These are phyloP conservation scores for Fusarium tricinctum DNA, from an alignment of 2,329 filamentous ascomycete species.

Conservation along the genomic window DNA sequence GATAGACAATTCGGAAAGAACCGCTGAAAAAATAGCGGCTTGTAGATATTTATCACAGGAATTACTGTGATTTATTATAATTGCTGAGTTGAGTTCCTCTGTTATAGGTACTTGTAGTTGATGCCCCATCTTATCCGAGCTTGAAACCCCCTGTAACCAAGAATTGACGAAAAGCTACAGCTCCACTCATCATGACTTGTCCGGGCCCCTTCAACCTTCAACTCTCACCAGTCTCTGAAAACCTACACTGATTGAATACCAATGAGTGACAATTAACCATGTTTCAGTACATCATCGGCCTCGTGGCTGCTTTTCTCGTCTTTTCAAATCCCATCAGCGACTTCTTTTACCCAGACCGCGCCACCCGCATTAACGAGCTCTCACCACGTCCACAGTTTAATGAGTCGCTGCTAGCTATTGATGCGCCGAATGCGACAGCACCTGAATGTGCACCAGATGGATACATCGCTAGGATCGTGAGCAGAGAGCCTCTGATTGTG, in stretches of 20 bases:
- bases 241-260: background rate
- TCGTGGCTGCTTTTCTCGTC: slow-evolving; percentile 60
- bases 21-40: background rate
- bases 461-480: slow-evolving; percentile 64
- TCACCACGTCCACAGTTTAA: slow-evolving; percentile 63
- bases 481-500: slow-evolving; percentile 65
- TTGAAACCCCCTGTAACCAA: slow-evolving; percentile 21
- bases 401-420: slow-evolving; percentile 65
- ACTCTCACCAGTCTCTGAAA: background rate
- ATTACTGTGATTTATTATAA: background rate
- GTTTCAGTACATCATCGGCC: slow-evolving; percentile 61
- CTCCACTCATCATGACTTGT: slow-evolving; percentile 32
- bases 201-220: background rate
- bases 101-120: background rate
- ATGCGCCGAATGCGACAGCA: slow-evolving; percentile 55
- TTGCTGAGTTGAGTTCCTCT: background rate
- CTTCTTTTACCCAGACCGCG: slow-evolving; percentile 52
- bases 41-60: background rate
- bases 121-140: slow-evolving; percentile 29
- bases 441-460: slow-evolving; percentile 57
- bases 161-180: slow-evolving; percentile 11
- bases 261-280: slow-evolving; percentile 48
- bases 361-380: slow-evolving; percentile 27
- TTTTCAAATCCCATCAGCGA: slow-evolving; percentile 61
- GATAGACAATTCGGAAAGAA: background rate